Conservation (phyloP, 2,329 filamentous ascomycete genomes). For the Colletotrichum sp. region DNA sequence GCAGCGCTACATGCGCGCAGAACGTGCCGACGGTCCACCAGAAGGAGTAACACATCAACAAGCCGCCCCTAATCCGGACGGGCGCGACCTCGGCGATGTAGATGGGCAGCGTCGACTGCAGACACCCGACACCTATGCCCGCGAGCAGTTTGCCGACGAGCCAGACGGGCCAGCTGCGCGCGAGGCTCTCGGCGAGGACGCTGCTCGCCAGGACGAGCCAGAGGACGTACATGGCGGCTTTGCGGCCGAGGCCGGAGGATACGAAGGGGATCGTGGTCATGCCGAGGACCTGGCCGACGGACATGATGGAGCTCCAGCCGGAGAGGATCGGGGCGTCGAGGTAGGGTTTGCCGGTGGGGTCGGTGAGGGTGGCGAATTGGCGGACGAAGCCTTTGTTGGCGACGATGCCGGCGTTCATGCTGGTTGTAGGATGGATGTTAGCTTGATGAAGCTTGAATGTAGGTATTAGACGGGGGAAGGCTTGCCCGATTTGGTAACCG, state of each 20-base stretch:
- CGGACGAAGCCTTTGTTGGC: conserved; percentile 42
- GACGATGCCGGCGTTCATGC: conserved; percentile 39
- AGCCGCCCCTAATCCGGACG: conserved; percentile 39
- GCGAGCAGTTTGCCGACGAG: conserved; percentile 35
- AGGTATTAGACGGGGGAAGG: too few species aligned
- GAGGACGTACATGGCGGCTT: conserved; percentile 31
- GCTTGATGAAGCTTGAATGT: too few species aligned
- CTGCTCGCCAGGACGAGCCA: conserved; percentile 36
- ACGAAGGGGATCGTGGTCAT: conserved; percentile 32
- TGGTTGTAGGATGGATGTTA: conserved; percentile 1
- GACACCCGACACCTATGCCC: conserved; percentile 43
- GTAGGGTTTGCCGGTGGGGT: conserved; percentile 27
- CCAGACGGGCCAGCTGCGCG: conserved; percentile 42
- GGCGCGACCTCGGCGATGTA: conserved; percentile 47
- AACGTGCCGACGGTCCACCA: conserved; percentile 49
- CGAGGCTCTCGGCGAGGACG: conserved; percentile 39
- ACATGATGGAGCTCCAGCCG: conserved; percentile 42
- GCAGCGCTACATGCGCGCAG: conserved; percentile 43
- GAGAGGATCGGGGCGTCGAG: conserved; percentile 38
- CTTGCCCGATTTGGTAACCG: conserved; percentile 30
- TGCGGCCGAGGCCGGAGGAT: conserved; percentile 31
- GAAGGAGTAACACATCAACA: conserved; percentile 44
- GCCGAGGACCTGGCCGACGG: conserved; percentile 42
- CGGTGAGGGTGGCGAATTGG: conserved; percentile 33
- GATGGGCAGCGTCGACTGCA: conserved; percentile 43